Conservation (phyloP, 2,329 filamentous ascomycete species). For the Pseudogymnoascus sp. region DNA sequence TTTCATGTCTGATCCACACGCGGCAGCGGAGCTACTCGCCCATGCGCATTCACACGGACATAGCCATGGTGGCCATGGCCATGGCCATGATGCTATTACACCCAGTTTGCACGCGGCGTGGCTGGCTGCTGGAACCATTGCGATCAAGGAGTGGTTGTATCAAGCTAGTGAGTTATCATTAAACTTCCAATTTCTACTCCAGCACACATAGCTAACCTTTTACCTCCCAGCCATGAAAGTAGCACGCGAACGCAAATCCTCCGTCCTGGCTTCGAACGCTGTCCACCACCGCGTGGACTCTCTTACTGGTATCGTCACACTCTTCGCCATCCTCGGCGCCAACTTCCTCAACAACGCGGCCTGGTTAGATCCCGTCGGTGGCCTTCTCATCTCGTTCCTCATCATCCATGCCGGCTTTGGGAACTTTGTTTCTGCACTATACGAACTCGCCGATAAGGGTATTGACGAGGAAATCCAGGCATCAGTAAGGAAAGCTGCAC, state of each 20-base stretch:
- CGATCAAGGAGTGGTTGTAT: slow-evolving; percentile 95
- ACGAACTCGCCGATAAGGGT: slow-evolving; percentile 84
- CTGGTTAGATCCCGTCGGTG: slow-evolving; percentile 92
- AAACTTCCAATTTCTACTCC: not conserved
- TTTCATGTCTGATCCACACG: slow-evolving; percentile 58
- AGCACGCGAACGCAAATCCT: slow-evolving; percentile 86
- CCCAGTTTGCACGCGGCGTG: slow-evolving; percentile 92
- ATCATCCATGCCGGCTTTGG: slow-evolving; percentile 83
- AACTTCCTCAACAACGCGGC: slow-evolving; percentile 78
- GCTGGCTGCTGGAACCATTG: slow-evolving; percentile 82
- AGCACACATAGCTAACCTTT: slow-evolving; percentile 18
- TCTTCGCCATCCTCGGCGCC: slow-evolving; percentile 80
- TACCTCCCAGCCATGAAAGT: slow-evolving; percentile 74
- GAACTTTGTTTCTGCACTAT: slow-evolving; percentile 74
- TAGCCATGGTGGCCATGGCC: slow-evolving; percentile 58
- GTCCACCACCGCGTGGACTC: slow-evolving; percentile 96
- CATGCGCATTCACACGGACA: slow-evolving; percentile 53
- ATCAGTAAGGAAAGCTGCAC: slow-evolving; percentile 60
- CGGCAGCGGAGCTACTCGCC: slow-evolving; percentile 45
- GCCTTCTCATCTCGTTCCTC: slow-evolving; percentile 85
- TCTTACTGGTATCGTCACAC: slow-evolving; percentile 86
- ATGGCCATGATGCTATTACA: slow-evolving; percentile 54
- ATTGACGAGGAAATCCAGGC: slow-evolving; percentile 78
- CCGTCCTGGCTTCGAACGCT: slow-evolving; percentile 90
- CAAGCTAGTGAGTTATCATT: slow-evolving; percentile 68